phyloP scores from a whole-genome alignment of 2,329 filamentous ascomycete species.

The Elsinoe perseae region DNA sequence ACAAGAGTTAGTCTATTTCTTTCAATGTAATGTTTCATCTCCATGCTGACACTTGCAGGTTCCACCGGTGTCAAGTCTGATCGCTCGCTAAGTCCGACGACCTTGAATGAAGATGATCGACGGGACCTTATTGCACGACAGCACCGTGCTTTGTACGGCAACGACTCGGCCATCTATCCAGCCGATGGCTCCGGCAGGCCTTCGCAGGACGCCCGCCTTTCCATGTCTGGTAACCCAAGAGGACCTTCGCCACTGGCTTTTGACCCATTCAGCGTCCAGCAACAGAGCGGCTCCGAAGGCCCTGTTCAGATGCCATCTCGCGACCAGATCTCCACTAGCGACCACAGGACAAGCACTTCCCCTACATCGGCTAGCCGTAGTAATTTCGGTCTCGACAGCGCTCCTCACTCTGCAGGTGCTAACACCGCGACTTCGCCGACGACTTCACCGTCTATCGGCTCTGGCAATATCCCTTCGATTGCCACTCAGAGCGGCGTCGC shows the following conservation, averaged over 20 bases:
- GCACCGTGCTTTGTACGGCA: constrained; percentile 87
- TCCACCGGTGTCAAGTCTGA: constrained; percentile 73
- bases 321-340: constrained; percentile 29
- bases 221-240: constrained; percentile 57
- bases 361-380: constrained; percentile 66
- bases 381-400: constrained; percentile 40
- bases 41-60: constrained; percentile 34
- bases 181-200: constrained; percentile 62
- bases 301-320: constrained; percentile 46
- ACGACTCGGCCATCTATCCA: constrained; percentile 58
- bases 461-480: constrained; percentile 44
- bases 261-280: constrained; percentile 57
- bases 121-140: constrained; percentile 93
- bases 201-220: constrained; percentile 56
- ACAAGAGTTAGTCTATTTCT: constrained; percentile 81
- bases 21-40: background rate
- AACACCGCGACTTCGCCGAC: constrained; percentile 83
- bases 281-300: constrained; percentile 44
- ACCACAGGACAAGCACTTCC: constrained; percentile 65
- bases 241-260: constrained; percentile 74
- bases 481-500: constrained; percentile 61
- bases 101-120: constrained; percentile 91
- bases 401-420: constrained; percentile 58
- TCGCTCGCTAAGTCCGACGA: constrained; percentile 72
- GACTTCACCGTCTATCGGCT: constrained; percentile 63